phyloP scores from a whole-genome alignment of 2,329 filamentous ascomycete genomes.

The Orbilia oligospora region DNA sequence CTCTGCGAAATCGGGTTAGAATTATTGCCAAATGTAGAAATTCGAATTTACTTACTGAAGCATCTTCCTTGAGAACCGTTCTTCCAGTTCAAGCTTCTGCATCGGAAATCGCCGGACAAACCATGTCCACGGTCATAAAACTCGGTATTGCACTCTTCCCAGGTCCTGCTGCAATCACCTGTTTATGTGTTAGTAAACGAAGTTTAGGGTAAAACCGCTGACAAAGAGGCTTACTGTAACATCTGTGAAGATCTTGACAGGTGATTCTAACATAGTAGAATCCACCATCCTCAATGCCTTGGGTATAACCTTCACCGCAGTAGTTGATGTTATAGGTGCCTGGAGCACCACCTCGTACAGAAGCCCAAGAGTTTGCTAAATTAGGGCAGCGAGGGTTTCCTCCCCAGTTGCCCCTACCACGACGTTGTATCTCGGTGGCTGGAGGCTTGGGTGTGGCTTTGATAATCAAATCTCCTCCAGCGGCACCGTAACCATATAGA shows the following conservation, averaged over 20 bases:
- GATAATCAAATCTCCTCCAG: not conserved
- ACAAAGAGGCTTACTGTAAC: constrained; percentile 6
- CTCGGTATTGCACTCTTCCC: constrained; percentile 31
- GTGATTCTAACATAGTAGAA: constrained; percentile 18
- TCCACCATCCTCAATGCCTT: constrained; percentile 5
- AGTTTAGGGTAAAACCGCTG: not conserved
- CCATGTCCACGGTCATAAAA: not conserved
- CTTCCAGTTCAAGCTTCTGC: constrained; percentile 23
- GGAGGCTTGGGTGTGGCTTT: not conserved
- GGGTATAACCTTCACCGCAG: constrained; percentile 31
- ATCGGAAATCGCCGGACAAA: constrained; percentile 3
- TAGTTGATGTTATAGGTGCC: constrained; percentile 8
- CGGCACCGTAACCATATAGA: not conserved
- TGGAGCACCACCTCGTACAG: constrained; percentile 3
- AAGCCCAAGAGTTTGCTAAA: constrained; percentile 18
- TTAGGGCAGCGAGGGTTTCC: constrained; percentile 30
- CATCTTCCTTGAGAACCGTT: constrained; percentile 12
- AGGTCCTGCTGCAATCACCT: constrained; percentile 25
- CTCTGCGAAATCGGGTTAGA: not conserved
- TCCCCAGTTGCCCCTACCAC: constrained; percentile 32
- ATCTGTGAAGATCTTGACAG: constrained; percentile 28
- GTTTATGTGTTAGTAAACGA: not conserved
- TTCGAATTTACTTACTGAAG: not conserved
- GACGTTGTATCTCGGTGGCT: not conserved
- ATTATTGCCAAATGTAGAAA: not conserved